phyloP scores from a whole-genome alignment of 2,329 filamentous ascomycete species.

The Emergomyces pasteurianus region DNA sequence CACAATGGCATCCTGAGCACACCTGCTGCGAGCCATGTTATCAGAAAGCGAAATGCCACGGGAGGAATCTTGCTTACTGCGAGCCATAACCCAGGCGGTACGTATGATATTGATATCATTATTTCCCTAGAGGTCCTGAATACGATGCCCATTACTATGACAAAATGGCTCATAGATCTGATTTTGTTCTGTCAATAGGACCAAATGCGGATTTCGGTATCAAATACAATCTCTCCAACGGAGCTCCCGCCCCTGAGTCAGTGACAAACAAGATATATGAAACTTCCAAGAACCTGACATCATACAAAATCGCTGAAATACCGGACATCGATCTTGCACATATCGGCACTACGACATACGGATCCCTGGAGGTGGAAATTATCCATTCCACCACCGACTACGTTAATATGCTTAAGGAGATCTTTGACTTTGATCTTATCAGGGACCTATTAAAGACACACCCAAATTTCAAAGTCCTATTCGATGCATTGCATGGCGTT shows the following conservation, averaged over 20 bases:
- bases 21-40: constrained; percentile 89
- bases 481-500: constrained; percentile 87
- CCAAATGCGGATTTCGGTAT: constrained; percentile 95
- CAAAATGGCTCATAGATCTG: not conserved
- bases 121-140: not conserved
- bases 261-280: constrained; percentile 98
- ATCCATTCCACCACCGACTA: constrained; percentile 91
- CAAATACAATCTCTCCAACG: constrained; percentile 98
- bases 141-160: no score
- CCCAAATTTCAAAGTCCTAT: constrained; percentile 90
- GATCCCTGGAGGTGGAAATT: constrained; percentile 81
- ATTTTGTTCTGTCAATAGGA: constrained; percentile 39
- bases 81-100: constrained; percentile 96
- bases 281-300: constrained; percentile 74
- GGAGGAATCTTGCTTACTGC: constrained; percentile 94
- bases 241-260: constrained; percentile 86
- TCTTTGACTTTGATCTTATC: constrained; percentile 96
- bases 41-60: constrained; percentile 86
- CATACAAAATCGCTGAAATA: constrained; percentile 85
- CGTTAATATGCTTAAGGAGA: constrained; percentile 88
- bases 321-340: constrained; percentile 73
- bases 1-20: constrained; percentile 95
- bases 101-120: constrained; percentile 22
- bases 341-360: constrained; percentile 75
- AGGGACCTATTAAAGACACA: constrained; percentile 81